Evolutionary conservation across 2,329 filamentous ascomycete genomes (phyloP), one percentile per base, ranked within the genome.

Genomic region (Fusarium algeriense): DNA sequence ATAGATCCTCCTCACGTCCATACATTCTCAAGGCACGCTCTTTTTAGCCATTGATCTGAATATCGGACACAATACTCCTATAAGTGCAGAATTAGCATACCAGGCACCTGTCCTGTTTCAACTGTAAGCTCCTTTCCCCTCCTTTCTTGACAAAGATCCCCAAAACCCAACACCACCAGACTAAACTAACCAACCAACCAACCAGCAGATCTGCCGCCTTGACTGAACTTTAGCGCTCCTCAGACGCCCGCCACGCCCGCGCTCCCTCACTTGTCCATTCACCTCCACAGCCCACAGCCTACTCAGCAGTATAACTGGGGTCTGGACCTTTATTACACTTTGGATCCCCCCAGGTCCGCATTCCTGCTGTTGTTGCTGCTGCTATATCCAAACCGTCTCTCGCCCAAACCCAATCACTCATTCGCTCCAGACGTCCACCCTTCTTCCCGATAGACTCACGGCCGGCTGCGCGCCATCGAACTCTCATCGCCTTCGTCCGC

Each of bases 271-370:
- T 72, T 49, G 49, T 49, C 64, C 60, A 59, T 71, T 48, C 46
- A 62, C 56, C 46, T 69, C 67, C 59, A 54, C 62, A 67, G 69
- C 70, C 71, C 63, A 73, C 62, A 60, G 54, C 63, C 60, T 48
- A 45, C 43, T 60, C 55, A 62, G 34, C 28, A 55, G 38, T 26
- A 20, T 49, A 58, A 43, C 43, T 64, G 60, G 59, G 60, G 60
- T 65, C 62, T 71, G 64, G 73, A 71, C 73, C 71, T 64, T 73
- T 54, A 71, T 69, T 75, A 75, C 60, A 71, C 73, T 74, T 75
- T 71, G 59, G 46, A 58, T 55, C 49, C 67, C 73, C 73, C 67
- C 70, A 63, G 69, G 66, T 67, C 64, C 56, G 67, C 73, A 75
- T 76, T 76, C 71, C 71, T 75, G 48, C 56, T 59, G 50, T 19